Evolutionary conservation across 192 early-diverging fungal genomes (phyloP).

Genomic region (Umbelopsis vinacea): DNA sequence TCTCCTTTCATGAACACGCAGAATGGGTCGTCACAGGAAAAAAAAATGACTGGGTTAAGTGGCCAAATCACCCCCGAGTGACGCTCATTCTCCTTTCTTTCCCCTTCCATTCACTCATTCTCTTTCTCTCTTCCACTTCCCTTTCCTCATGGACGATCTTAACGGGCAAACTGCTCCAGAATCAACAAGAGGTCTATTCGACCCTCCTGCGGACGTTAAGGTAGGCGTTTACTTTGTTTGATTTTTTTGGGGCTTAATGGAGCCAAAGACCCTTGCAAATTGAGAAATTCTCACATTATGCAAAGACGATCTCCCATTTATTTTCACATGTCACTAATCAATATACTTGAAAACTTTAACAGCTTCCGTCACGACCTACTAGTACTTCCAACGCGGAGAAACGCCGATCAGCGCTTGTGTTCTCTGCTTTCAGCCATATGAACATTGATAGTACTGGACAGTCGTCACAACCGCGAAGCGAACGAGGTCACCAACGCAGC

Average conservation of each 20-base stretch:
- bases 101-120: constrained; percentile 24
- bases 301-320: neutral
- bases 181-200: constrained; percentile 46
- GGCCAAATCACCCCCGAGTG: constrained; percentile 1
- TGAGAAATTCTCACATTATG: neutral
- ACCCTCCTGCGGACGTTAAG: constrained; percentile 28
- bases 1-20: neutral
- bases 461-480: constrained; percentile 21
- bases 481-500: constrained; percentile 36
- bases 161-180: constrained; percentile 47
- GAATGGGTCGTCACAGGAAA: constrained; percentile 13
- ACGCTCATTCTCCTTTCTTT: constrained; percentile 23
- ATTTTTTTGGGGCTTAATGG: neutral
- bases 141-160: constrained; percentile 31
- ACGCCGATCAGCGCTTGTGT: constrained; percentile 18
- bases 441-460: constrained; percentile 21
- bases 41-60: neutral
- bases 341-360: neutral
- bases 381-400: constrained; percentile 14
- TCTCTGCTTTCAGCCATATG: constrained; percentile 21
- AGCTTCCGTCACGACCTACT: constrained; percentile 16
- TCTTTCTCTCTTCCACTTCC: constrained; percentile 4
- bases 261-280: neutral
- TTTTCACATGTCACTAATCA: neutral
- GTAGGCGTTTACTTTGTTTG: neutral